A percentile compares a stretch with the other conserved stretches of the same genome.
Evolutionary conservation across 2,329 filamentous ascomycete species (phyloP).

Genomic region (Colletotrichum chlorophyti): DNA sequence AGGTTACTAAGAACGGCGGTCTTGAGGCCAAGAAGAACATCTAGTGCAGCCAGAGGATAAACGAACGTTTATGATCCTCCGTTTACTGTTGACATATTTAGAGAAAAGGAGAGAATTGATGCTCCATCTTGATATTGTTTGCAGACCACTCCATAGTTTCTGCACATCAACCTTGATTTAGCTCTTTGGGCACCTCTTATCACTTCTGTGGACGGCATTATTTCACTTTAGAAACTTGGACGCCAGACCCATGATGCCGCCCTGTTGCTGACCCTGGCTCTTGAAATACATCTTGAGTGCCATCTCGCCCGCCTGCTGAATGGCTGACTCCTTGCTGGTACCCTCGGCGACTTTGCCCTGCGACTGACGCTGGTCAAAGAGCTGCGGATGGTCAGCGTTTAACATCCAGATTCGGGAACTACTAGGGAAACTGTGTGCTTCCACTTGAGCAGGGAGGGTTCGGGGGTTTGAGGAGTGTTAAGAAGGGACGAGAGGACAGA

Average conservation of each 20-base stretch:
- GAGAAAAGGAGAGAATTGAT: not conserved
- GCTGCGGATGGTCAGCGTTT: constrained; percentile 48
- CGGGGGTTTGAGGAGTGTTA: not conserved
- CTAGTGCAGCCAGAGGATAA: not conserved
- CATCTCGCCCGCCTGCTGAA: constrained; percentile 83
- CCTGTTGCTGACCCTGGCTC: constrained; percentile 64
- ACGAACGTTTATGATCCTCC: too few relatives aligned
- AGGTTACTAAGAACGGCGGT: constrained; percentile 35
- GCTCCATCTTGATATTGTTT: not conserved
- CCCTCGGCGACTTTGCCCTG: constrained; percentile 60
- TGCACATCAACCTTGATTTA: too few relatives aligned
- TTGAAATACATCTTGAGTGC: constrained; percentile 93
- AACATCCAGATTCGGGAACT: too few relatives aligned
- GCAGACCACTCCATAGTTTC: not conserved
- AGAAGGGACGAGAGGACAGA: not conserved
- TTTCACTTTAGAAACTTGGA: constrained; percentile 52
- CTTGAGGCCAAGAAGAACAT: constrained; percentile 26
- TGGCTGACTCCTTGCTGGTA: constrained; percentile 79
- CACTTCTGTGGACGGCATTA: not conserved
- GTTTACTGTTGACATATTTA: not conserved
- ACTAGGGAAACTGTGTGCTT: too few relatives aligned
- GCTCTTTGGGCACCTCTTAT: too few relatives aligned
- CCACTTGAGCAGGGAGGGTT: too few relatives aligned
- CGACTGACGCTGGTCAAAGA: constrained; percentile 65
- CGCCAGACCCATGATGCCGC: constrained; percentile 56